phyloP scores from a whole-genome alignment of 2,329 filamentous ascomycete genomes.

The Lanzia echinophila region DNA sequence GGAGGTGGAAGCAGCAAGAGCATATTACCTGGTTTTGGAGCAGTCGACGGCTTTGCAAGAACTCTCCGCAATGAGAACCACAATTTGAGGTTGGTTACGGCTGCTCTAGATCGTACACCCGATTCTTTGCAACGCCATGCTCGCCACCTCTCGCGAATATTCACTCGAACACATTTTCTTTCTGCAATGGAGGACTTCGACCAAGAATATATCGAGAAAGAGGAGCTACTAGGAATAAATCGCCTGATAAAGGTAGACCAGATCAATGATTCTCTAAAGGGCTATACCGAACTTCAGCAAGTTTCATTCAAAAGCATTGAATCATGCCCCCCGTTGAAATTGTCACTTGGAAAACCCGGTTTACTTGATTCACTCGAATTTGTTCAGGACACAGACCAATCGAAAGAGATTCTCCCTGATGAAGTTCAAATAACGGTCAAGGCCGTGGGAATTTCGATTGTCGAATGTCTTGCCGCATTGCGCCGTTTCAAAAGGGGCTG shows the following conservation, averaged over 20 bases:
- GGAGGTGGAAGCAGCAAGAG: not conserved
- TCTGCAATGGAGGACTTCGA: conserved; percentile 9
- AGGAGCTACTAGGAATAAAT: not conserved
- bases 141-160: not conserved
- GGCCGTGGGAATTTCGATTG: not conserved
- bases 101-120: not conserved
- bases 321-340: not conserved
- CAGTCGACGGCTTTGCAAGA: not conserved
- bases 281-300: not conserved
- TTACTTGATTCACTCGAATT: not conserved
- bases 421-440: not conserved
- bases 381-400: not conserved
- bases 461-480: not conserved
- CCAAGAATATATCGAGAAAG: conserved; percentile 4
- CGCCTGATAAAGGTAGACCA: not conserved
- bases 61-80: not conserved
- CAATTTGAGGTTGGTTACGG: not conserved
- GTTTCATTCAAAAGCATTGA: not conserved
- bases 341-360: not conserved
- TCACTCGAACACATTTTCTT: too few relatives aligned
- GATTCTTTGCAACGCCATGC: not conserved
- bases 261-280: not conserved
- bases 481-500: not conserved
- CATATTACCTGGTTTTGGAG: not conserved
- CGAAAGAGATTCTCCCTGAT: not conserved